phyloP scores from a whole-genome alignment of 257 asterid genomes.

The Paulownia fortunei region DNA sequence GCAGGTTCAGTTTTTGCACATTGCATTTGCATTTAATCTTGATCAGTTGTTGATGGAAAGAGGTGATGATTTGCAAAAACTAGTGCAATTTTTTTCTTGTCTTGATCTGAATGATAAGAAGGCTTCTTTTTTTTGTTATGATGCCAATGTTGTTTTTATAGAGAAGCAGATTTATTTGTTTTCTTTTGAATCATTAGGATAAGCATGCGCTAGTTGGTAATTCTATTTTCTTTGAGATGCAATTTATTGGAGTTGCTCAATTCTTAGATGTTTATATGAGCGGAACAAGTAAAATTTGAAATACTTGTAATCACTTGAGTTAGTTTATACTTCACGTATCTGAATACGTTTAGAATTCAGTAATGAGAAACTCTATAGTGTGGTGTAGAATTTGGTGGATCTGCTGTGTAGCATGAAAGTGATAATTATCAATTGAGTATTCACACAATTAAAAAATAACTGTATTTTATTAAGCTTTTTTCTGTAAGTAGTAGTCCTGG shows the following conservation, averaged over 20 bases:
- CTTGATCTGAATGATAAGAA: not conserved
- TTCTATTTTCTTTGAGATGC: not conserved
- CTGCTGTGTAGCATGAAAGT: not conserved
- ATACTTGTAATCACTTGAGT: not conserved
- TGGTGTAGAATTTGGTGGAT: not conserved
- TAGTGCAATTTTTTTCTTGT: not conserved
- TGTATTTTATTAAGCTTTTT: not conserved
- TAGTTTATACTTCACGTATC: not conserved
- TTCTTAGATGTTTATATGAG: not conserved
- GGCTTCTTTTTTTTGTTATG: not conserved
- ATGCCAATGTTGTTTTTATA: not conserved
- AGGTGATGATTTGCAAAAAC: not conserved
- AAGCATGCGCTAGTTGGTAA: not conserved
- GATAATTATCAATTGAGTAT: not conserved
- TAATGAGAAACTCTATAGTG: not conserved
- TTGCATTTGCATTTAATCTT: constrained; percentile 16
- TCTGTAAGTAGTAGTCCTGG: not conserved
- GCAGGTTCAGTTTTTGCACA: not conserved
- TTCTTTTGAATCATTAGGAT: not conserved
- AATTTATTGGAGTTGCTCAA: not conserved
- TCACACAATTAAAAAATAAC: not conserved
- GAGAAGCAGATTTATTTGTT: not conserved
- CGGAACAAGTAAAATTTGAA: not conserved
- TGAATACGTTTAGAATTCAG: not conserved
- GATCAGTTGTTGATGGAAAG: not conserved